Evolutionary conservation across 176 grass and related monocot species (phyloP), one percentile per base, ranked within the genome.

Genomic region (Triticum aestivum): DNA sequence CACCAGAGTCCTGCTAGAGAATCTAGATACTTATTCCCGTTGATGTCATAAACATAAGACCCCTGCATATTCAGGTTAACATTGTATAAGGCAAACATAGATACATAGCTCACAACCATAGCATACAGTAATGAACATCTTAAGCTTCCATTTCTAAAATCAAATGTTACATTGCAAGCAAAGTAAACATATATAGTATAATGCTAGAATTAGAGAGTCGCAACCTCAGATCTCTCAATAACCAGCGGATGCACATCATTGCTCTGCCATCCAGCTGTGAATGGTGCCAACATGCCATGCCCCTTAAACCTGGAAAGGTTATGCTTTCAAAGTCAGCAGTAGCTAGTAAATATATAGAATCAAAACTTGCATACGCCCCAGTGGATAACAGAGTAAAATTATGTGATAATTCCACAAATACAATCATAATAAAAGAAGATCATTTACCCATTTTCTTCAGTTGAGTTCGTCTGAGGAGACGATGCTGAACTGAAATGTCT

Each of bases 201-300:
- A 47, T 27, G 34, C 49, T 42, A 79, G 54, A 27, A 10, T 20
- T 20, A 20, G 41, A 58, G 66, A 82, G 20, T 54, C 39, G 80
- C 56, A 89, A 99, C 97, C 94, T 99, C 85, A 23, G 97, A 96
- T 92, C 88, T 99, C 0, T 99, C 94, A 61, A 99, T 94, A 65
- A 96, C n/a, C 18, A 99, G 84, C 0, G 97, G 97, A 62, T 96
- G 92, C 62, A 94, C 33, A 79, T 98, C 97, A 51, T 11, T 91
- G 79, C 90, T 96, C 86, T 98, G 97, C 97, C 97, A 98, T 66
- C 93, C 97, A 90, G 97, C 97, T 66, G 97, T 98, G 83, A 98
- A 98, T 75, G 97, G 97, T 52, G 97, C 97, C 75, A 98, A 88
- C 97, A 98, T 98, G 78, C 90, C 92, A 83, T 98, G 97, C 8